Evolutionary conservation across 345 rosid genomes (phyloP), one percentile per base, ranked within the genome.

Genomic region (Populus tremula): DNA sequence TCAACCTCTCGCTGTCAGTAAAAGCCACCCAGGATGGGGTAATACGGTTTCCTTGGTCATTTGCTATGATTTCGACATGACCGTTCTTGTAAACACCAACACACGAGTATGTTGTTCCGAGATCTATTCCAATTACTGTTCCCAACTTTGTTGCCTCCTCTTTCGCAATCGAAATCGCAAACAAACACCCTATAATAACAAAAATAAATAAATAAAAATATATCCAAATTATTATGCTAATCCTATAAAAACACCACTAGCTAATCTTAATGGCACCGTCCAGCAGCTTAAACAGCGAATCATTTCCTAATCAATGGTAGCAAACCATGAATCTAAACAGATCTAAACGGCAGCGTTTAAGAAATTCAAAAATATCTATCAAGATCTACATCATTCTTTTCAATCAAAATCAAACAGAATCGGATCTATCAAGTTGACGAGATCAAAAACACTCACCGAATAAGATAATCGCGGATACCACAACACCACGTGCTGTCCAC

Each of bases 11-110:
- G 23, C 85, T 73, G 69, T 95, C 99, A 0, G 99, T 93, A 90
- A 95, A 95, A 74, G 85, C 99, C 14, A 95, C 99, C 99, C 98
- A 95, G 0, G 99, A 95, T 25, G 99, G 99, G 63, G 99, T 95
- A 64, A 95, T 93, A 84, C 98, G 94, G 85, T 95, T 95, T 25
- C 99, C 98, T 83, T 95, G 99, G 84, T 95, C 99, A 77, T 95
- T 95, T 59, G 99, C 98, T 85, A 95, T 93, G 83, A 95, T 95
- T 72, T 95, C 99, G 1, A 95, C 99, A 79, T 95, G 97, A 49
- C 99, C 99, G 41, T 92, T 92, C 86, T 91, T 93, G 89, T 95
- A 95, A 49, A 95, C 99, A 82, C 98, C 99, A 59, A 95, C 99
- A 84, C 99, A 95, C 1, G 99, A 95, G 71, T 95, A 95, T 0